Evolutionary conservation across 2,329 filamentous ascomycete species (phyloP).

Genomic region (Fusarium azukiicola): DNA sequence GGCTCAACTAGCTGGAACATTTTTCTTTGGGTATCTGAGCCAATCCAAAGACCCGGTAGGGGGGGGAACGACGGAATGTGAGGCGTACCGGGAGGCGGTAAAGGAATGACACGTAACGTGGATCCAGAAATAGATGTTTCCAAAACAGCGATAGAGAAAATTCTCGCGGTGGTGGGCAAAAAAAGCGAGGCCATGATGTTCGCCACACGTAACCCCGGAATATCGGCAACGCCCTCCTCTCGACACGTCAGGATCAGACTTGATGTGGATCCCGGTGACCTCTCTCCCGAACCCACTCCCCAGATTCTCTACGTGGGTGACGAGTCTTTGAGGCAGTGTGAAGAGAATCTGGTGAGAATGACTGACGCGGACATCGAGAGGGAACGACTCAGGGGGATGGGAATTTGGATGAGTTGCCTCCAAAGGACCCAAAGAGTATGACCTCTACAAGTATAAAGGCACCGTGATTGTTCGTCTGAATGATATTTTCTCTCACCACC

Average conservation of each 20-base stretch:
- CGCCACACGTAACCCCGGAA: slow-evolving; percentile 8
- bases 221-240: neutral
- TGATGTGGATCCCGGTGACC: slow-evolving; percentile 6
- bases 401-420: neutral
- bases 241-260: slow-evolving; percentile 2
- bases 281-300: neutral
- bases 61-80: neutral
- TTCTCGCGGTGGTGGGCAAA: neutral
- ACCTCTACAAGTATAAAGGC: slow-evolving; percentile 9
- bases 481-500: neutral
- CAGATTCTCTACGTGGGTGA: slow-evolving; percentile 1
- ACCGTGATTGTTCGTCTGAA: neutral
- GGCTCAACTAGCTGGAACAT: neutral
- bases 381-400: neutral
- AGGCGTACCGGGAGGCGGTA: neutral
- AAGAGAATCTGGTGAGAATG: neutral
- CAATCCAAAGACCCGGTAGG: neutral
- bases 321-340: slow-evolving; percentile 1
- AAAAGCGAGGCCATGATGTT: neutral
- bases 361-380: slow-evolving; percentile 2
- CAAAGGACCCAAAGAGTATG: neutral
- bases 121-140: neutral
- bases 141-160: neutral
- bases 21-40: neutral
- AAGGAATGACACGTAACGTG: neutral